Conservation (phyloP, 2,329 filamentous ascomycete species). For the Clarireedia sp. region DNA sequence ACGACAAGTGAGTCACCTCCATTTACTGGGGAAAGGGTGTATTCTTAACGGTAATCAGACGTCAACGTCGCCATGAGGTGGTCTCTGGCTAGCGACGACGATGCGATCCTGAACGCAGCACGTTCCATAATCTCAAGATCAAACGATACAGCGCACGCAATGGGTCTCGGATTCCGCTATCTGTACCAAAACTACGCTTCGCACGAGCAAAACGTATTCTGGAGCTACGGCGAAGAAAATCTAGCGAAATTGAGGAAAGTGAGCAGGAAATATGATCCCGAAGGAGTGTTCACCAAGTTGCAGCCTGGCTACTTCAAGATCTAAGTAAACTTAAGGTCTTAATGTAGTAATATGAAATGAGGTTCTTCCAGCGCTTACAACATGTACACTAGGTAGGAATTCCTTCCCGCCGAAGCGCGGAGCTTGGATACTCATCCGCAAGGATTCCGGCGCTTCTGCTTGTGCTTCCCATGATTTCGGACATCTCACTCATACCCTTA, state of each 20-base stretch:
- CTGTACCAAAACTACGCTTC: slow-evolving; percentile 9
- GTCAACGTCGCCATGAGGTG: background rate
- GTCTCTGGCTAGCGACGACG: background rate
- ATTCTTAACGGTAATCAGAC: background rate
- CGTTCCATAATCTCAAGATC: background rate
- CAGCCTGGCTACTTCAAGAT: background rate
- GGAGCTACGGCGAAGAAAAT: background rate
- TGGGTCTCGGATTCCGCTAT: background rate
- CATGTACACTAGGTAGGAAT: too few relatives aligned
- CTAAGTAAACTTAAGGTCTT: background rate
- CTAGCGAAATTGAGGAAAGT: background rate
- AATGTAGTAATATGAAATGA: background rate
- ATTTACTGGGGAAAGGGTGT: too few relatives aligned
- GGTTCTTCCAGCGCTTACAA: background rate
- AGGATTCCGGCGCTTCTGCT: too few relatives aligned
- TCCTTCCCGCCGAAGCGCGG: too few relatives aligned
- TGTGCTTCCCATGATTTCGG: too few relatives aligned
- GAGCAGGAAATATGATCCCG: background rate
- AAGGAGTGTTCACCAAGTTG: background rate
- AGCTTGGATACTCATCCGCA: too few relatives aligned
- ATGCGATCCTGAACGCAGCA: background rate
- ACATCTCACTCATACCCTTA: too few relatives aligned
- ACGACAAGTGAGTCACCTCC: slow-evolving; percentile 5
- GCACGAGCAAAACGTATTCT: slow-evolving; percentile 3
- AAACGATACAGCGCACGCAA: background rate